Evolutionary conservation across 768 basidiomycete species (phyloP).

Genomic region (Udeniomyces megalosporus): DNA sequence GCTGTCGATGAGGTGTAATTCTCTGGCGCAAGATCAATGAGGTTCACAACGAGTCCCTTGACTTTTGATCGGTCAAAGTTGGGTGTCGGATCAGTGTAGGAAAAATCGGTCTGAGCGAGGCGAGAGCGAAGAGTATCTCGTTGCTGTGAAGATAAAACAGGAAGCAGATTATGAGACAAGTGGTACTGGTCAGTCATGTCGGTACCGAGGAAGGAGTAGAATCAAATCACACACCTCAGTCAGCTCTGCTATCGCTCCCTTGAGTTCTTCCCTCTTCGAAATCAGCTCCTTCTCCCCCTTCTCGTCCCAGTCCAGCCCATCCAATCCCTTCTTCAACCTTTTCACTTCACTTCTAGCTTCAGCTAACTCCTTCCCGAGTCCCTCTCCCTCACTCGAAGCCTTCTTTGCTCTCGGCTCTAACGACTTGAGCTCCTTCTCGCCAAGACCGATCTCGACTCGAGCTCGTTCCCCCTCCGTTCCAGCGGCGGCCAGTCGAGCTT

Average conservation of each 20-base stretch:
- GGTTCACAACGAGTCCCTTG: constrained; percentile 77
- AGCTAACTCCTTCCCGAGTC: constrained; percentile 50
- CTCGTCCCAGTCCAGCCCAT: constrained; percentile 54
- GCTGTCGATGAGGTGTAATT: constrained; percentile 73
- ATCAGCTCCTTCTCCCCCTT: constrained; percentile 48
- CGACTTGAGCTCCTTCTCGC: constrained; percentile 56
- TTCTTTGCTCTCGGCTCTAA: constrained; percentile 68
- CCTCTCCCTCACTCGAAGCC: constrained; percentile 66
- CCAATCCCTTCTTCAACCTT: constrained; percentile 39
- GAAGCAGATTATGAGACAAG: background rate
- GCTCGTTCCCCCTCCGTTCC: constrained; percentile 71
- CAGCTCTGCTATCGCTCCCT: constrained; percentile 40
- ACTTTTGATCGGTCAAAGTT: constrained; percentile 72
- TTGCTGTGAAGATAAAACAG: constrained; percentile 14
- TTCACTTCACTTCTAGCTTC: constrained; percentile 37
- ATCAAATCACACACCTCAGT: constrained; percentile 40
- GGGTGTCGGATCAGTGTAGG: constrained; percentile 58
- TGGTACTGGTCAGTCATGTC: background rate
- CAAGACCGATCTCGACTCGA: constrained; percentile 55
- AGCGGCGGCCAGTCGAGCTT: constrained; percentile 54
- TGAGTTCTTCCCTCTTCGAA: constrained; percentile 41
- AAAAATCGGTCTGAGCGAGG: constrained; percentile 53
- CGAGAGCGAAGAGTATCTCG: constrained; percentile 41
- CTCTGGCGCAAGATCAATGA: constrained; percentile 55
- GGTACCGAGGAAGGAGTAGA: background rate